These are phyloP conservation scores for Jackrogersella multiformis DNA, from an alignment of 495 filamentous ascomycete genomes.

Conservation along the genomic window DNA sequence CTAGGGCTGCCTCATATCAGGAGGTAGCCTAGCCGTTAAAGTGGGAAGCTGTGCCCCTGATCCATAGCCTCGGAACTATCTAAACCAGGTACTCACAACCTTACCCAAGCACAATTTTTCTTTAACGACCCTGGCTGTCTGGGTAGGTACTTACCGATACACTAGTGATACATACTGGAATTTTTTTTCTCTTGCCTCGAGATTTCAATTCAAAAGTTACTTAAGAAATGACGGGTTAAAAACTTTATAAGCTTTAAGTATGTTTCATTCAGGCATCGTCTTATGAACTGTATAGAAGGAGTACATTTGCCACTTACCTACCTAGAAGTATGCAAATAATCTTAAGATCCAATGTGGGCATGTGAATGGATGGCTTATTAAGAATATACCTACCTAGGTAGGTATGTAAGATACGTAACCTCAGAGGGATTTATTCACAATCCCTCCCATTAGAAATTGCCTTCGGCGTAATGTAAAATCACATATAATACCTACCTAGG, in stretches of 20 bases:
- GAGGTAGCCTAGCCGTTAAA: constrained; percentile 6
- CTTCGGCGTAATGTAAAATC: not conserved
- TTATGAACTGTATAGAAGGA: too few relatives aligned
- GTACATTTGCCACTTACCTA: not conserved
- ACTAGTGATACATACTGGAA: too few relatives aligned
- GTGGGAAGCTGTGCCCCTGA: constrained; percentile 31
- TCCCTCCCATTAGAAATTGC: not conserved
- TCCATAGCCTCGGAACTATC: constrained; percentile 38
- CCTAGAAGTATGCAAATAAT: not conserved
- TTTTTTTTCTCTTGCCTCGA: not conserved
- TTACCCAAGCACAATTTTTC: not conserved
- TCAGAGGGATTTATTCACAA: not conserved
- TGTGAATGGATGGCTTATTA: not conserved
- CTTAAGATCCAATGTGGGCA: not conserved
- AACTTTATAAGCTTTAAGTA: not conserved
- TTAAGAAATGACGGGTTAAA: not conserved
- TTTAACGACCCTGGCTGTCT: too few relatives aligned
- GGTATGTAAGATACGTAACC: not conserved
- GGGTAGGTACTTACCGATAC: not conserved
- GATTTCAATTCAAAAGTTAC: constrained; percentile 2
- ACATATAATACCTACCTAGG: too few relatives aligned
- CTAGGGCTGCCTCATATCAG: too few relatives aligned
- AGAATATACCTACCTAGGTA: too few relatives aligned
- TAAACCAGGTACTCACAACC: constrained; percentile 15
- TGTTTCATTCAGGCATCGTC: too few relatives aligned